Conservation (phyloP, 768 basidiomycete genomes). For the Cytidiella melzeri region DNA sequence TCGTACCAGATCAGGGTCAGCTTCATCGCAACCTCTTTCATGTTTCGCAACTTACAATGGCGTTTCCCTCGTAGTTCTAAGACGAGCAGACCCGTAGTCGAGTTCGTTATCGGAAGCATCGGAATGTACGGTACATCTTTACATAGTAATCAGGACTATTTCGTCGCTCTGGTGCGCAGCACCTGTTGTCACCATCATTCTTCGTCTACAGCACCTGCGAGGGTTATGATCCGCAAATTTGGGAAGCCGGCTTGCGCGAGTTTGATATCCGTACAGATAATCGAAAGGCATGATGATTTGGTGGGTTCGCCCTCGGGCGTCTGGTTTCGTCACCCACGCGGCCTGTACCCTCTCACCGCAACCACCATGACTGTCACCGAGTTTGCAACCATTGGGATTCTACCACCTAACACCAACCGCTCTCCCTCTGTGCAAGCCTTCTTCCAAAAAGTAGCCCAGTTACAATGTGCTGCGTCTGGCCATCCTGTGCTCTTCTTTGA, state of each 20-base stretch:
- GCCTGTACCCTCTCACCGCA: neutral
- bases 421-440: slow-evolving; percentile 25
- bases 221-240: neutral
- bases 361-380: slow-evolving; percentile 38
- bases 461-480: slow-evolving; percentile 37
- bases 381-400: slow-evolving; percentile 32
- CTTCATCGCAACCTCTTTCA: slow-evolving; percentile 15
- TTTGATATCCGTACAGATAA: neutral
- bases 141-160: no score
- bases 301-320: neutral
- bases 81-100: no score
- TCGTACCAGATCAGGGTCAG: slow-evolving; percentile 91
- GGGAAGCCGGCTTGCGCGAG: neutral
- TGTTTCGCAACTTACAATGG: neutral
- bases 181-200: no score
- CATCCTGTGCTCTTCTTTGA: slow-evolving; percentile 37
- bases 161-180: no score
- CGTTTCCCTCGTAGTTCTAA: slow-evolving; percentile 2
- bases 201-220: neutral
- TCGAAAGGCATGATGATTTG: neutral
- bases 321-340: neutral
- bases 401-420: slow-evolving; percentile 24
- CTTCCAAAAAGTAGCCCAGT: slow-evolving; percentile 26
- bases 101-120: no score
- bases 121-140: no score